Conservation (phyloP, 306 rosid species). For the Castanea crenata region DNA sequence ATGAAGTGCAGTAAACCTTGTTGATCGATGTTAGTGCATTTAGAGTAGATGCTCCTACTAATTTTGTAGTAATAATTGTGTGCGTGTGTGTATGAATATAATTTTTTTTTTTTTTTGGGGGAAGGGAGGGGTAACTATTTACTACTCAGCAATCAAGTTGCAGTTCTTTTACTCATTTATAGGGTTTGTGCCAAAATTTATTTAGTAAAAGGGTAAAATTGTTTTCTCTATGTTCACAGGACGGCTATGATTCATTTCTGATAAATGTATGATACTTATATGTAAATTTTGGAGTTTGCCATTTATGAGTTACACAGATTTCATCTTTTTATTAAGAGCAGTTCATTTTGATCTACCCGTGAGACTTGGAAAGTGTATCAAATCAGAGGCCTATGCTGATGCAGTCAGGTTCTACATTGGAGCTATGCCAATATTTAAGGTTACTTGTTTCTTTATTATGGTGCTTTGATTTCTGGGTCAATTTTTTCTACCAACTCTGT, state of each 20-base stretch:
- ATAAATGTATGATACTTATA: not conserved
- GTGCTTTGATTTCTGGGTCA: conserved; percentile 21
- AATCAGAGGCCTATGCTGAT: conserved; percentile 83
- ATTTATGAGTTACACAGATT: conserved; percentile 19
- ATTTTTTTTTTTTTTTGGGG: not conserved
- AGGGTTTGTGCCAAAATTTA: not conserved
- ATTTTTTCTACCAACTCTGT: conserved; percentile 14
- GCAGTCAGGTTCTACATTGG: conserved; percentile 88
- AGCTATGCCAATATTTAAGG: conserved; percentile 94
- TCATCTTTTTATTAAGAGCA: conserved; percentile 41
- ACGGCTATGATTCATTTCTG: not conserved
- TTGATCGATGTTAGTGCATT: not conserved
- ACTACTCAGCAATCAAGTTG: not conserved
- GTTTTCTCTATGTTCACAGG: not conserved
- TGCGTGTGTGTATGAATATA: not conserved
- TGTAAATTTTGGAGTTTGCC: not conserved
- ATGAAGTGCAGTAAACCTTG: not conserved
- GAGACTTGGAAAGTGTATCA: conserved; percentile 86
- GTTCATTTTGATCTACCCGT: conserved; percentile 95
- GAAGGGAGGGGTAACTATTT: not conserved
- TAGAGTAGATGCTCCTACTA: not conserved
- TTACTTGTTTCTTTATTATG: conserved; percentile 21
- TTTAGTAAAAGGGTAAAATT: not conserved
- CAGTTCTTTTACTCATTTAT: not conserved
- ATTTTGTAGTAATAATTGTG: not conserved